Percentiles rank a stretch among this genome's conserved stretches.
Conservation (phyloP, 2,329 filamentous ascomycete genomes). For the Claviceps arundinis region DNA sequence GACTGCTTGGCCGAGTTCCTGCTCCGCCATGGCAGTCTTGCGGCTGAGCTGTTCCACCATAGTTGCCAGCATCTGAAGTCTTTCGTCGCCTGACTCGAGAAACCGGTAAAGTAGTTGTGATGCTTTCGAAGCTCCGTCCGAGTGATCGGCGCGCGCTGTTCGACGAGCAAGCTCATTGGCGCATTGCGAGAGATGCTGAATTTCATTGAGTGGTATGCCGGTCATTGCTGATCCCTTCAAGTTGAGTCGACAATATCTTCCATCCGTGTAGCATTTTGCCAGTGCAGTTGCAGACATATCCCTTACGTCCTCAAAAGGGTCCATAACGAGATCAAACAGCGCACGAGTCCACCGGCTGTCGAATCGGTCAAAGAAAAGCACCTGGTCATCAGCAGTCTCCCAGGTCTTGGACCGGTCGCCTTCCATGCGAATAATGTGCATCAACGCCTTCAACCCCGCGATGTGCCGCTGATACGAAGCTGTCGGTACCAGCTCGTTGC, state of each 20-base stretch:
- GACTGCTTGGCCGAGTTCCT: constrained; percentile 53
- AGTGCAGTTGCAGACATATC: constrained; percentile 40
- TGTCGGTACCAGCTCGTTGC: constrained; percentile 61
- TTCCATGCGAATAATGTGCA: constrained; percentile 54
- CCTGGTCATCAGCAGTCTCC: constrained; percentile 26
- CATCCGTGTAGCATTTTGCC: constrained; percentile 30
- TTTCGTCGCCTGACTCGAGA: constrained; percentile 28
- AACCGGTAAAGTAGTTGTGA: constrained; percentile 57
- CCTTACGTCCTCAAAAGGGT: constrained; percentile 88
- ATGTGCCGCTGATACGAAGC: constrained; percentile 86
- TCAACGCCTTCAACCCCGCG: constrained; percentile 59
- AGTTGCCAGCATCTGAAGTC: constrained; percentile 37
- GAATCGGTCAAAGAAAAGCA: constrained; percentile 27
- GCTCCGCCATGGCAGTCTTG: constrained; percentile 50
- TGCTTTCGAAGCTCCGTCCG: constrained; percentile 74
- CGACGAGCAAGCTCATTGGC: constrained; percentile 46
- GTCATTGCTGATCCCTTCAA: constrained; percentile 8
- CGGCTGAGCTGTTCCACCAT: constrained; percentile 49
- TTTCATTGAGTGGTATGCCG: constrained; percentile 15
- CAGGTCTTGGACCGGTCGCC: constrained; percentile 37
- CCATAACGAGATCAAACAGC: constrained; percentile 66
- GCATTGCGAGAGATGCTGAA: constrained; percentile 34
- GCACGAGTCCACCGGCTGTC: constrained; percentile 43
- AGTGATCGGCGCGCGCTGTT: constrained; percentile 80
- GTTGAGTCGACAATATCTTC: constrained; percentile 17